A percentile compares a stretch with the other conserved stretches of the same genome.
Evolutionary conservation across 1,139 yeast genomes (phyloP).

Genomic region (Taphrina betulina): DNA sequence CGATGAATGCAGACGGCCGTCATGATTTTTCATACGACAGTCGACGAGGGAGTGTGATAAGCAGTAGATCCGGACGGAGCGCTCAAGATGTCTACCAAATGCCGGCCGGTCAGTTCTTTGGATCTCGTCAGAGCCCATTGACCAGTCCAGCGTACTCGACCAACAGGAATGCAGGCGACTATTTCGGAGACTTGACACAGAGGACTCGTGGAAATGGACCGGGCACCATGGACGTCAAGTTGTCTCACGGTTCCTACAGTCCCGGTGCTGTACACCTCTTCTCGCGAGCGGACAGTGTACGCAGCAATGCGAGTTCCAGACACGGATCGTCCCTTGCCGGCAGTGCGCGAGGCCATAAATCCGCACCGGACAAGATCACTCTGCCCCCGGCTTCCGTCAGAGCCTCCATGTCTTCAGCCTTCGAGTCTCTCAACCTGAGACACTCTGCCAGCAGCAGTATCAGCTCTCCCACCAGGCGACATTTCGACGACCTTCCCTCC

Average conservation of each 20-base stretch:
- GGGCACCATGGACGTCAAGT: background rate
- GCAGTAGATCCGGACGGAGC: constrained; percentile 6
- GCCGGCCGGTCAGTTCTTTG: constrained; percentile 1
- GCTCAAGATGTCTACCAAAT: constrained; percentile 1
- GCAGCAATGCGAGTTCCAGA: background rate
- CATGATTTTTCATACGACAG: background rate
- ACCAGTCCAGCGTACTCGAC: constrained; percentile 1
- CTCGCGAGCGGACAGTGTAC: constrained; percentile 9
- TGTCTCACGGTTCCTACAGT: constrained; percentile 22
- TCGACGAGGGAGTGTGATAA: constrained; percentile 13
- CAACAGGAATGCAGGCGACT: background rate
- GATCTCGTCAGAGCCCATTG: background rate
- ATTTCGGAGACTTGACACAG: background rate
- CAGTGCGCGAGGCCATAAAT: too few relatives aligned
- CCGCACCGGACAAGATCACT: constrained; percentile 16
- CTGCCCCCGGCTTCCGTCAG: constrained; percentile 26
- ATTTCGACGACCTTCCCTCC: constrained; percentile 1
- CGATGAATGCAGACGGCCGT: background rate
- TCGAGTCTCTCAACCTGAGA: constrained; percentile 14
- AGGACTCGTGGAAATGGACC: background rate
- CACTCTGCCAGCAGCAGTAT: background rate
- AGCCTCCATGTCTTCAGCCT: constrained; percentile 23
- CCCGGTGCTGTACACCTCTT: constrained; percentile 6
- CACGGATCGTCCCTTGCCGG: background rate
- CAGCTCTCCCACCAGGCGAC: constrained; percentile 3